Conservation (phyloP, 305 asterid genomes). For the Solanum hybrid region DNA sequence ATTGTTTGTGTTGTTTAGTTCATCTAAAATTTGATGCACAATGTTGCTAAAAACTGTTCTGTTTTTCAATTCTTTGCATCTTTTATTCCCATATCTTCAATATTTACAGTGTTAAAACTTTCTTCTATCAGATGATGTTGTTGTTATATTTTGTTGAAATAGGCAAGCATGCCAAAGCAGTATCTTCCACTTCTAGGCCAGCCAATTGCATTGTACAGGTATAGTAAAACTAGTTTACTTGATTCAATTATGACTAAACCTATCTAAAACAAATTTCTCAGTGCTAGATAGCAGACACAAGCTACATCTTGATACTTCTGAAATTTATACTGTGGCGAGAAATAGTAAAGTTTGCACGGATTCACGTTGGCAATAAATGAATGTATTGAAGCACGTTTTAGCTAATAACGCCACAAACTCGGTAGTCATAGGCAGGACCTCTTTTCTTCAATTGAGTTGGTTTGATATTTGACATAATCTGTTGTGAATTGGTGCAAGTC, state of each 20-base stretch:
- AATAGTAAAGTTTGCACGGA: not conserved
- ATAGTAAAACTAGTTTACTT: conserved; percentile 6
- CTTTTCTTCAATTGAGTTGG: not conserved
- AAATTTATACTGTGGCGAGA: not conserved
- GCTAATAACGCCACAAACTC: not conserved
- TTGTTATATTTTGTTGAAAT: conserved; percentile 28
- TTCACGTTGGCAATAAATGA: not conserved
- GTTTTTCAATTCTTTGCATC: not conserved
- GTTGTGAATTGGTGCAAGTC: not conserved
- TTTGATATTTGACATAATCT: not conserved
- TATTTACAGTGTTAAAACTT: not conserved
- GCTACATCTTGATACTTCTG: not conserved
- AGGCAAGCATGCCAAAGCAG: conserved; percentile 99
- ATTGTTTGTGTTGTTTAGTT: not conserved
- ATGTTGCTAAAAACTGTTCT: not conserved
- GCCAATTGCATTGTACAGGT: conserved; percentile 95
- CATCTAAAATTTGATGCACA: not conserved
- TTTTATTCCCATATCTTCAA: not conserved
- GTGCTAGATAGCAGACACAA: not conserved
- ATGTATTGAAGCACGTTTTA: not conserved
- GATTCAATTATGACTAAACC: not conserved
- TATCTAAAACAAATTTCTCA: not conserved
- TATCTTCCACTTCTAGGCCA: conserved; percentile 95
- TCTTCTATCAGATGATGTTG: conserved; percentile 15
- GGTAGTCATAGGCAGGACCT: not conserved